Conservation (phyloP, 768 basidiomycete species). For the Leccinum incarnatum region DNA sequence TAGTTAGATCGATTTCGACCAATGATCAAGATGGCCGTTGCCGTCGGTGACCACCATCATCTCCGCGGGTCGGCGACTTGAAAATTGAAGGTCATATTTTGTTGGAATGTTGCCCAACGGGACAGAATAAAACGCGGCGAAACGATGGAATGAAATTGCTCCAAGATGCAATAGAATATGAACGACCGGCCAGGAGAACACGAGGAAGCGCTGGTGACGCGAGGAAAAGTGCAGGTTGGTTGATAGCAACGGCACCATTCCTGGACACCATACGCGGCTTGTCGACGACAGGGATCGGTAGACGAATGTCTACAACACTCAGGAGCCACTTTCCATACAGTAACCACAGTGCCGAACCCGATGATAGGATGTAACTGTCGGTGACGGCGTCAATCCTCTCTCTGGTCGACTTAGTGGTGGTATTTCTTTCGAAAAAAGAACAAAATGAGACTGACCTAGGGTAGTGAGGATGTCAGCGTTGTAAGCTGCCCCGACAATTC, state of each 20-base stretch:
- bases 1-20: slow-evolving; percentile 4
- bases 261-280: slow-evolving; percentile 4
- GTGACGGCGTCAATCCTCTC: background rate
- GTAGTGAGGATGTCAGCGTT: background rate
- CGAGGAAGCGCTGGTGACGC: slow-evolving; percentile 3
- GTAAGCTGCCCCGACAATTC: slow-evolving; percentile 1
- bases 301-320: background rate
- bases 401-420: background rate
- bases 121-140: slow-evolving; percentile 3
- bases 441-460: slow-evolving; percentile 8
- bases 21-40: background rate
- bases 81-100: background rate
- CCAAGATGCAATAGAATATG: slow-evolving; percentile 4
- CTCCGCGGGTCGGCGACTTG: slow-evolving; percentile 9
- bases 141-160: slow-evolving; percentile 4
- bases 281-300: background rate
- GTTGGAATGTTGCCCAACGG: background rate
- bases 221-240: slow-evolving; percentile 3
- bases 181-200: slow-evolving; percentile 3
- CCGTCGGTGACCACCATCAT: slow-evolving; percentile 12
- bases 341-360: background rate
- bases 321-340: background rate
- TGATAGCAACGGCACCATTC: slow-evolving; percentile 9
- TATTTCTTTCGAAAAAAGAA: too few relatives aligned
- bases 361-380: background rate